Evolutionary conservation across 176 grass and related monocot species (phyloP), one percentile per base, ranked within the genome.

Genomic region (Oryza coarctata): DNA sequence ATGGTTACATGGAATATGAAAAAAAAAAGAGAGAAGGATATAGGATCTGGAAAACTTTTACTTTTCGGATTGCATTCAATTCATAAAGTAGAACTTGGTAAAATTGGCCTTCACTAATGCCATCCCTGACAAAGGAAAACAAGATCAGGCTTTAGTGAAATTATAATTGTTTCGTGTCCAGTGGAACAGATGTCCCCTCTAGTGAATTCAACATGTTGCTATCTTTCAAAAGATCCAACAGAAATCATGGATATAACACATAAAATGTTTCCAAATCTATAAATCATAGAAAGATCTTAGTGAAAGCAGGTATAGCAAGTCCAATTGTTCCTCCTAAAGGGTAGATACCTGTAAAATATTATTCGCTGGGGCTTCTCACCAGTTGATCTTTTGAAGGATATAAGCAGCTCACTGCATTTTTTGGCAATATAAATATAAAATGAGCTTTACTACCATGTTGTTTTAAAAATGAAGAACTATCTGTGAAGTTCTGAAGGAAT

Each of bases 91-190:
- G 81, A 80, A 94, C 91, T 74, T 90, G 91, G 50, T 90, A 90
- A 73, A 94, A 94, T 45, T 90, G 88, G 20, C 91, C 91, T 74
- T 94, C 88, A 40, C 91, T 94, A 52, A 94, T 88, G 57, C 91
- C 85, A 71, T 90, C 91, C 85, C 88, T 94, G 68, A 64, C 80
- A 75, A 34, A 55, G 6, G 7, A 55, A 55, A 49, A 49, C 45
- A 66, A 65, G n/a, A 52, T 41, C 70, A 32, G n/a, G 32, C 45
- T 80, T 60, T 60, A 60, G 55, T 60, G 55, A 23, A 25, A 60
- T 60, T 60, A 60, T 25, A 23, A 11, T 60, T 60, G n/a, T 60
- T 60, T 60, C 6, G 8, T 25, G 55, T 60, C n/a, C 22, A 60
- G n/a, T 2, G 9, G 22, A 25, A 60, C 22, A n/a, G 2, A 25